A percentile compares a stretch with the other conserved stretches of the same genome.
phyloP scores from a whole-genome alignment of 2,329 filamentous ascomycete species.

The Trichoderma koningii region DNA sequence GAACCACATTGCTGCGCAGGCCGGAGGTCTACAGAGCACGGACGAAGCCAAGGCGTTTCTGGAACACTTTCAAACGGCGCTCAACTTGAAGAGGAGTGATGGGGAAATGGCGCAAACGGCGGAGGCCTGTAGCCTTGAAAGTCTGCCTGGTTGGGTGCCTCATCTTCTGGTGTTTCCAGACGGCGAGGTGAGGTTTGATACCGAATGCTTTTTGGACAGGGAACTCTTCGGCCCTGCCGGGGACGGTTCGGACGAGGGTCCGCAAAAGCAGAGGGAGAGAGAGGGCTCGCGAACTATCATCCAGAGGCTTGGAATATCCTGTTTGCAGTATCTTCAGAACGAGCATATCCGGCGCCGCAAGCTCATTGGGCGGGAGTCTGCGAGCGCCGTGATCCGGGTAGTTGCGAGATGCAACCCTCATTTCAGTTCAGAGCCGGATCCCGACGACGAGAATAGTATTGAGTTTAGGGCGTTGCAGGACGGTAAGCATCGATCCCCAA shows the following conservation, averaged over 20 bases:
- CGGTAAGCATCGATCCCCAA: slow-evolving; percentile 33
- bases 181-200: slow-evolving; percentile 43
- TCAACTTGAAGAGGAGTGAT: slow-evolving; percentile 37
- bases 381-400: slow-evolving; percentile 47
- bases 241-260: slow-evolving; percentile 34
- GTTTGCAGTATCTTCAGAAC: slow-evolving; percentile 51
- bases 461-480: slow-evolving; percentile 36
- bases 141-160: slow-evolving; percentile 53
- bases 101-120: slow-evolving; percentile 32
- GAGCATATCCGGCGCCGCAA: slow-evolving; percentile 47
- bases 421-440: slow-evolving; percentile 41
- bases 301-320: slow-evolving; percentile 48
- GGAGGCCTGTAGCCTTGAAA: slow-evolving; percentile 32
- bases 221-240: slow-evolving; percentile 45
- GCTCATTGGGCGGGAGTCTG: slow-evolving; percentile 48
- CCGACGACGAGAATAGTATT: slow-evolving; percentile 37
- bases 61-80: slow-evolving; percentile 44
- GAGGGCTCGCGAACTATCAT: slow-evolving; percentile 35
- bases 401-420: slow-evolving; percentile 47
- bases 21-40: slow-evolving; percentile 46
- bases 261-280: slow-evolving; percentile 26
- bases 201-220: slow-evolving; percentile 49
- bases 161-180: slow-evolving; percentile 53
- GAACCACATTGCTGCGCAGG: slow-evolving; percentile 48
- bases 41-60: slow-evolving; percentile 53